phyloP scores from a whole-genome alignment of 345 rosid genomes.

The Fremontodendron californicum region DNA sequence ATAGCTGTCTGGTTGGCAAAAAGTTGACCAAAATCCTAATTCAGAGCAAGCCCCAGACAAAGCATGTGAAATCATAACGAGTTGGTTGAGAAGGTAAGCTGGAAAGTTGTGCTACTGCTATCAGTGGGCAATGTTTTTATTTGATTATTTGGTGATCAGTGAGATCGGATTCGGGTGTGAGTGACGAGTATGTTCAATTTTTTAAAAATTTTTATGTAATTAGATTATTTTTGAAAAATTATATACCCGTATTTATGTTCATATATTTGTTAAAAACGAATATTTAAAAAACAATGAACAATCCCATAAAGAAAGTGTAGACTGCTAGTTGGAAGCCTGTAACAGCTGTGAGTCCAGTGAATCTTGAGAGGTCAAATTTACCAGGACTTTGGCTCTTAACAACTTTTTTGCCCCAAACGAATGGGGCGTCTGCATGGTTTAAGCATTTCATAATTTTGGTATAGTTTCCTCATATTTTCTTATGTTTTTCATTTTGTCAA shows the following conservation, averaged over 20 bases:
- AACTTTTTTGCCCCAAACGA: not conserved
- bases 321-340: not conserved
- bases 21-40: not conserved
- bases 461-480: too few species aligned
- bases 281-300: too few species aligned
- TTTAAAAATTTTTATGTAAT: too few species aligned
- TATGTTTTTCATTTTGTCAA: too few species aligned
- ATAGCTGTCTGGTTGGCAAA: not conserved
- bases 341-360: not conserved
- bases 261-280: too few species aligned
- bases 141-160: not conserved
- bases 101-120: conserved; percentile 7
- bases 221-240: too few species aligned
- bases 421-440: not conserved
- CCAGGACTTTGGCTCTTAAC: not conserved
- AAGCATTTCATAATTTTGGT: not conserved
- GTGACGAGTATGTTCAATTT: too few species aligned
- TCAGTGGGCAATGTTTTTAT: not conserved
- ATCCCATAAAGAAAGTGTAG: too few species aligned
- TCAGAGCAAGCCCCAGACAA: not conserved
- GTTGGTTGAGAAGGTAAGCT: conserved; percentile 2
- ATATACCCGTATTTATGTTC: too few species aligned
- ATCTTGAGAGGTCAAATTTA: not conserved
- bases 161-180: not conserved
- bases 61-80: not conserved